Base-by-base conservation (phyloP, 1,139 yeast genomes). In the Suhomyces anneliseae region DNA sequence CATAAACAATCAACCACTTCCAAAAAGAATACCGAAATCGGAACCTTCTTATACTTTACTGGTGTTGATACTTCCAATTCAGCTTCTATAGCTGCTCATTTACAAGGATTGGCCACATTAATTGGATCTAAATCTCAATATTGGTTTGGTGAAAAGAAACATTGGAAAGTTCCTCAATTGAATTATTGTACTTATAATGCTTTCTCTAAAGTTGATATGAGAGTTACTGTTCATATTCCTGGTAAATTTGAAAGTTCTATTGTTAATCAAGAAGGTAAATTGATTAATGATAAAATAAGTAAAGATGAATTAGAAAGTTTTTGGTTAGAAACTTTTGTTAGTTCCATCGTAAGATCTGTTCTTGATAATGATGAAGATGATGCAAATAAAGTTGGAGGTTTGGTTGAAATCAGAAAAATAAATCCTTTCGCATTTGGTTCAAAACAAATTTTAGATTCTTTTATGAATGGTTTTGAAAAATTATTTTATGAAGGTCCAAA, bases 111-210 rank as follows among this genome's bases (percentile, higher is more conserved):
- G 56, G 90, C 92, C 53, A 87, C 88, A 37, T 73, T 90, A 51
- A 83, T 85, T 45, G 72, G 81, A 42, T 71, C 74, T 44, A 74
- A 73, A 53, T 70, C 79, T 8, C 85, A 81, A 58, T 69, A 75
- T 52, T 81, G 95, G 69, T 81, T 80, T 64, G 79, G 79, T 11
- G 89, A 87, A 61, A 79, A 79, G 54, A 86, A 83, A 53, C 79
- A 79, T 57, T 90, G 90, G 87, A 84, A 82, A 59, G 87, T 90
- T 11, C 85, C 85, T 39, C 82, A 86, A 54, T 87, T 92, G 46
- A 65, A 69, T 3, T 71, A 77, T 49, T 71, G 76, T 62, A 45
- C 78, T 54, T 72, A 64, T 56, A 61, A 74, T 69, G 90, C 60
- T 78, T 87, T 59, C 76, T 59, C 64, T 37, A 56, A 54, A 46